Evolutionary conservation across 2,329 filamentous ascomycete species (phyloP).

Genomic region (Diaporthe vexans): DNA sequence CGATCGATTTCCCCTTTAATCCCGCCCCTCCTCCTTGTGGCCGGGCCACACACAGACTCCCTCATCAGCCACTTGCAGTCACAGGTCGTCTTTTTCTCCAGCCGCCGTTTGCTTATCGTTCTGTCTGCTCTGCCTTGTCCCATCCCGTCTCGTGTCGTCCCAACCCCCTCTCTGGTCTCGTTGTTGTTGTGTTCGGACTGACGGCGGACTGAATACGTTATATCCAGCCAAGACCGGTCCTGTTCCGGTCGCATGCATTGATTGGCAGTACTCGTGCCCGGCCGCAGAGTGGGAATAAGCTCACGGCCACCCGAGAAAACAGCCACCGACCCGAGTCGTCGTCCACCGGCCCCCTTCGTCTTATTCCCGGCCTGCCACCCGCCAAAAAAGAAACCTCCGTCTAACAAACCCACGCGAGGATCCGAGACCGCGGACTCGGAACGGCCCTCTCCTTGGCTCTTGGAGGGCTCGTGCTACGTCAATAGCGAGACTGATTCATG

Average conservation of each 20-base stretch:
- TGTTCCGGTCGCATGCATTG: neutral
- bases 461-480: constrained; percentile 38
- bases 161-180: neutral
- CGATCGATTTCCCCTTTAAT: constrained; percentile 28
- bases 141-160: constrained; percentile 11
- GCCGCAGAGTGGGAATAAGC: constrained; percentile 27
- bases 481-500: constrained; percentile 15
- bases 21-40: constrained; percentile 10
- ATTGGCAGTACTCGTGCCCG: neutral
- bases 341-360: constrained; percentile 23
- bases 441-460: constrained; percentile 19
- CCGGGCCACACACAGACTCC: neutral
- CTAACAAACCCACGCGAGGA: constrained; percentile 27
- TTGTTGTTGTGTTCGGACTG: neutral
- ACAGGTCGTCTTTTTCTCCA: constrained; percentile 5
- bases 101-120: neutral
- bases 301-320: constrained; percentile 18
- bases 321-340: constrained; percentile 18
- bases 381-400: constrained; percentile 16
- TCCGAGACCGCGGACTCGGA: constrained; percentile 39
- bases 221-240: constrained; percentile 36
- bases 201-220: neutral
- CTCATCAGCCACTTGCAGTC: neutral
- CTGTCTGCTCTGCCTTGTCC: constrained; percentile 4
- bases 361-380: constrained; percentile 39